Evolutionary conservation across 1,284 basidiomycete species (phyloP).

Genomic region (Cutaneotrichosporon sp.): DNA sequence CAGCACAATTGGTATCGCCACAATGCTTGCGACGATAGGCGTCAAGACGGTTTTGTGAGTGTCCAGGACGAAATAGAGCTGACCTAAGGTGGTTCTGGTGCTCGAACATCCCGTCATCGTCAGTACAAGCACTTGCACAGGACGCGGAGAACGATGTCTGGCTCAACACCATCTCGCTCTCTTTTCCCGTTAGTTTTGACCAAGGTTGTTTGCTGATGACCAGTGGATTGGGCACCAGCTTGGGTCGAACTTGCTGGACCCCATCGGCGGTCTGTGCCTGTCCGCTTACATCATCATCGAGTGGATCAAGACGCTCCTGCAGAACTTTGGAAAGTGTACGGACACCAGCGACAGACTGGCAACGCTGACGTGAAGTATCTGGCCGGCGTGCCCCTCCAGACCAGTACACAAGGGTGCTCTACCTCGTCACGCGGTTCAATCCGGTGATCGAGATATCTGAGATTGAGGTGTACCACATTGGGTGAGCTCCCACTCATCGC

Average conservation of each 20-base stretch:
- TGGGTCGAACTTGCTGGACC: slow-evolving; percentile 47
- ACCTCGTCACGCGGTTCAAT: slow-evolving; percentile 51
- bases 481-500: slow-evolving; percentile 23
- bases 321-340: slow-evolving; percentile 49
- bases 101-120: slow-evolving; percentile 43
- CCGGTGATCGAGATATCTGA: slow-evolving; percentile 44
- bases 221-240: slow-evolving; percentile 43
- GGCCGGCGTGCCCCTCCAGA: slow-evolving; percentile 36
- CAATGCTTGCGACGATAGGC: slow-evolving; percentile 55
- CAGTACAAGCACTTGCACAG: slow-evolving; percentile 49
- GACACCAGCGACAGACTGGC: too few relatives aligned
- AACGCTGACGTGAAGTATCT: slow-evolving; percentile 27
- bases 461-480: slow-evolving; percentile 49
- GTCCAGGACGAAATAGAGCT: background rate
- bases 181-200: slow-evolving; percentile 52
- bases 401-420: slow-evolving; percentile 49
- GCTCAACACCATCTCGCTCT: slow-evolving; percentile 55
- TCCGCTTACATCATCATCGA: slow-evolving; percentile 51
- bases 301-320: slow-evolving; percentile 48
- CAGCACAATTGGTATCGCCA: slow-evolving; percentile 43
- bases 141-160: slow-evolving; percentile 56
- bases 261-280: slow-evolving; percentile 51
- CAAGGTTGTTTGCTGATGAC: slow-evolving; percentile 18
- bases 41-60: slow-evolving; percentile 52
- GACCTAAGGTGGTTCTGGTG: slow-evolving; percentile 46